Conservation (phyloP, 345 rosid species). For the Mangifera indica region DNA sequence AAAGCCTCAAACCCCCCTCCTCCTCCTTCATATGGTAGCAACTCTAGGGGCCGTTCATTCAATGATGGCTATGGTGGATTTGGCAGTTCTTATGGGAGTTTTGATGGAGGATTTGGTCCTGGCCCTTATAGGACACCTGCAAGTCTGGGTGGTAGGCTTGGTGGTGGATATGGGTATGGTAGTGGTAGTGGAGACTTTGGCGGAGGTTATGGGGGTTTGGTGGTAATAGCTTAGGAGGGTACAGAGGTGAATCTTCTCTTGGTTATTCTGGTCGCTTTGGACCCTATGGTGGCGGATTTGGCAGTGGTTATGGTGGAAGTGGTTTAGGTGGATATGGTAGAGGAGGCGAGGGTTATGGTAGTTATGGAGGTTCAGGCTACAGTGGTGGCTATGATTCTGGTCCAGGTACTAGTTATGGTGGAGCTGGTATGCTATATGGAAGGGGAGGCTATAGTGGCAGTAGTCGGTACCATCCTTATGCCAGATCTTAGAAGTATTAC, state of each 20-base stretch:
- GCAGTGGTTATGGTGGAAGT: constrained; percentile 68
- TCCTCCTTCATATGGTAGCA: constrained; percentile 69
- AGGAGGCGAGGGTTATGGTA: constrained; percentile 57
- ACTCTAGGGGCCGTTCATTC: constrained; percentile 67
- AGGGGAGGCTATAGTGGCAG: constrained; percentile 91
- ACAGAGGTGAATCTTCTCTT: constrained; percentile 67
- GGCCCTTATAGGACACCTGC: constrained; percentile 79
- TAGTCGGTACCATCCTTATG: constrained; percentile 96
- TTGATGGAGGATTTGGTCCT: constrained; percentile 81
- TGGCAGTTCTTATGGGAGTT: constrained; percentile 60
- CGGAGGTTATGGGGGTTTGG: constrained; percentile 68
- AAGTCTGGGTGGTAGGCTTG: constrained; percentile 51
- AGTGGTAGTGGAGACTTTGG: constrained; percentile 68
- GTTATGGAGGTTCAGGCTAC: constrained; percentile 56
- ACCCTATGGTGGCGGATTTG: constrained; percentile 70
- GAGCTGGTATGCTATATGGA: constrained; percentile 73
- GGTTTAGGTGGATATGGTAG: constrained; percentile 70
- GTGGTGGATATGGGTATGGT: constrained; percentile 70
- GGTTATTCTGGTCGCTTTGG: constrained; percentile 93
- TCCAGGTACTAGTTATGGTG: constrained; percentile 82
- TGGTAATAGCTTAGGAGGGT: constrained; percentile 63
- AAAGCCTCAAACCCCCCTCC: constrained; percentile 91
- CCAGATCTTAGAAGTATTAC: constrained; percentile 61
- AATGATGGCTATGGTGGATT: constrained; percentile 64
- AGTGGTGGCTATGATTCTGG: constrained; percentile 77